Conservation (phyloP, 495 filamentous ascomycete species). For the Lophiotrema nucula region DNA sequence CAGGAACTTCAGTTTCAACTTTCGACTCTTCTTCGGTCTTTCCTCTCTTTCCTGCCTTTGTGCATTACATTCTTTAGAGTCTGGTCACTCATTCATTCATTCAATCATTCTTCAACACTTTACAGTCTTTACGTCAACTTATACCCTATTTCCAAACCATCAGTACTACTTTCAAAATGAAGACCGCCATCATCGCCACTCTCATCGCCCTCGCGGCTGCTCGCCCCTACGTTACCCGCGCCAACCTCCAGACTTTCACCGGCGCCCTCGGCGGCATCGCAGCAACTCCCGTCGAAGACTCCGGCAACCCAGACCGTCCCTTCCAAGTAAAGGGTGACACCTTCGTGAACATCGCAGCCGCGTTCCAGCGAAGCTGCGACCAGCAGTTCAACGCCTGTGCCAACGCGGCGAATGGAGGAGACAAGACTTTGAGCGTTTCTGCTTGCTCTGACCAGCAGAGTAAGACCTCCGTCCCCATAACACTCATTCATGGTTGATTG, state of each 20-base stretch:
- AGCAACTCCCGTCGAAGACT: conserved; percentile 28
- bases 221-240: not conserved
- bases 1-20: too few relatives aligned
- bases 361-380: conserved; percentile 32
- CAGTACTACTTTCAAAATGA: conserved; percentile 20
- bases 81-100: conserved; percentile 30
- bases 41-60: conserved; percentile 8
- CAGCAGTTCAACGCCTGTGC: conserved; percentile 36
- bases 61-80: conserved; percentile 31
- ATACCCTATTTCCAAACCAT: conserved; percentile 1
- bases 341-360: conserved; percentile 32
- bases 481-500: too few relatives aligned
- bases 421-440: conserved; percentile 16
- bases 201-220: conserved; percentile 14
- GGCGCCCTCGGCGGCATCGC: conserved; percentile 29
- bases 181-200: conserved; percentile 23
- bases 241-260: conserved; percentile 33
- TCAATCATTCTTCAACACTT: conserved; percentile 10
- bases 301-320: conserved; percentile 28
- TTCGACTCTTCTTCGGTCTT: conserved; percentile 6
- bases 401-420: conserved; percentile 30
- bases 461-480: conserved; percentile 5
- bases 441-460: conserved; percentile 22
- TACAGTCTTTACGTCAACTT: not conserved
- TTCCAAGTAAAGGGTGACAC: conserved; percentile 34